Conservation (phyloP, 2,329 filamentous ascomycete genomes). For the Fusarium papillatum region DNA sequence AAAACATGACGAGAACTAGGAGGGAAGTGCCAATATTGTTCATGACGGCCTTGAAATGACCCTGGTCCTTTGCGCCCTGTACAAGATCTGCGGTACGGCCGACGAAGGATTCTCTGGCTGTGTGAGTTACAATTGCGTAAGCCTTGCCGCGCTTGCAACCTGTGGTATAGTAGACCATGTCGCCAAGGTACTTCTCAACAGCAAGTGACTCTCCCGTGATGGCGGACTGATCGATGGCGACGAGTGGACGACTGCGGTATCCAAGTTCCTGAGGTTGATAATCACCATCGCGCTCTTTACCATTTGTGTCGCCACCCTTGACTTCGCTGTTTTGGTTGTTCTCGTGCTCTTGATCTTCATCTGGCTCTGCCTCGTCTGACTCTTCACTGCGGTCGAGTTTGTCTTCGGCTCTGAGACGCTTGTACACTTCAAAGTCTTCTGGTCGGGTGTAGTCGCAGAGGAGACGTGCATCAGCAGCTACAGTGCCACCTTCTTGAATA, state of each 20-base stretch:
- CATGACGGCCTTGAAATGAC: slow-evolving; percentile 34
- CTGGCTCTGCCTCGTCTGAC: slow-evolving; percentile 23
- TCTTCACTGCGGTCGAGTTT: slow-evolving; percentile 28
- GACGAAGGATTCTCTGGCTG: slow-evolving; percentile 26
- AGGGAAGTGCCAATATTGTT: slow-evolving; percentile 29
- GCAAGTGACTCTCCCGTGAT: slow-evolving; percentile 30
- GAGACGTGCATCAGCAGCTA: slow-evolving; percentile 26
- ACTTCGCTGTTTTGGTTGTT: background rate
- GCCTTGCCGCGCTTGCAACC: slow-evolving; percentile 31
- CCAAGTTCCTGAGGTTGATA: slow-evolving; percentile 6
- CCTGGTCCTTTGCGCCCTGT: slow-evolving; percentile 31
- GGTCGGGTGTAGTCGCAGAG: slow-evolving; percentile 28
- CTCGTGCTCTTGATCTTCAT: slow-evolving; percentile 2
- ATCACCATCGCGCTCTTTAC: background rate
- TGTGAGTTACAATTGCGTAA: slow-evolving; percentile 15
- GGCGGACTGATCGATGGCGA: slow-evolving; percentile 28
- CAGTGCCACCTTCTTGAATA: slow-evolving; percentile 29
- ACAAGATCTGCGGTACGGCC: slow-evolving; percentile 31
- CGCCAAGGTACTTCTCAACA: slow-evolving; percentile 25
- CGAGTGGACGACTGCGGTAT: slow-evolving; percentile 22
- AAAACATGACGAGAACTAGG: slow-evolving; percentile 28
- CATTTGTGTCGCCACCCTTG: background rate
- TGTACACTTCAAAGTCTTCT: slow-evolving; percentile 32
- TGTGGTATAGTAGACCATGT: slow-evolving; percentile 33
- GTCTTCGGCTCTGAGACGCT: slow-evolving; percentile 27